Evolutionary conservation across 2,329 filamentous ascomycete species (phyloP).

Genomic region (Plectosphaerella cucumerina): DNA sequence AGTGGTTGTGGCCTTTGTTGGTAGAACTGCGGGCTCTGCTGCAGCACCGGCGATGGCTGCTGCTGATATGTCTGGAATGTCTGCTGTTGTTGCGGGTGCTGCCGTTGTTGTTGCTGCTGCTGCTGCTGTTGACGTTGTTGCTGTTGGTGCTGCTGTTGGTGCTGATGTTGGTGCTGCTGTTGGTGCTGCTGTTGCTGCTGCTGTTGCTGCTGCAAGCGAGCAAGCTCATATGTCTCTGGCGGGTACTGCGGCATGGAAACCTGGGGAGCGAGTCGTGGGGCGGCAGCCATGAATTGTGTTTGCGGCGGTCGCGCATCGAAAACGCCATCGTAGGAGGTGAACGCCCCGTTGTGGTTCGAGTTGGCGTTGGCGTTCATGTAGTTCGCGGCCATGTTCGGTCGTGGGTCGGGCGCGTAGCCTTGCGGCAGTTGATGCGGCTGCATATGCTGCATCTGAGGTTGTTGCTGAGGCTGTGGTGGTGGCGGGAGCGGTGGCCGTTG

Average conservation of each 20-base stretch:
- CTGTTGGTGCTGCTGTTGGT: conserved; percentile 10
- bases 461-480: conserved; percentile 17
- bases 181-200: conserved; percentile 13
- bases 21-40: background rate
- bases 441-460: conserved; percentile 11
- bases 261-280: conserved; percentile 12
- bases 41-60: background rate
- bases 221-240: conserved; percentile 12
- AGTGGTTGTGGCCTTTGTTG: background rate
- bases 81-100: conserved; percentile 20
- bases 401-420: conserved; percentile 12
- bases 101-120: too few species aligned
- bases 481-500: conserved; percentile 14
- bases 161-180: conserved; percentile 19
- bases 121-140: conserved; percentile 22
- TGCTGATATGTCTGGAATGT: conserved; percentile 2
- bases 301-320: conserved; percentile 11
- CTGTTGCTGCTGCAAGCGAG: conserved; percentile 18
- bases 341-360: conserved; percentile 13
- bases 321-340: conserved; percentile 14
- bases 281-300: too few species aligned
- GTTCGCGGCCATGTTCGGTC: conserved; percentile 9
- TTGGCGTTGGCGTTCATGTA: conserved; percentile 14
- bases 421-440: background rate
- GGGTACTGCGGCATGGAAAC: conserved; percentile 18